phyloP scores from a whole-genome alignment of 305 asterid species.

The Solanum hybrid region DNA sequence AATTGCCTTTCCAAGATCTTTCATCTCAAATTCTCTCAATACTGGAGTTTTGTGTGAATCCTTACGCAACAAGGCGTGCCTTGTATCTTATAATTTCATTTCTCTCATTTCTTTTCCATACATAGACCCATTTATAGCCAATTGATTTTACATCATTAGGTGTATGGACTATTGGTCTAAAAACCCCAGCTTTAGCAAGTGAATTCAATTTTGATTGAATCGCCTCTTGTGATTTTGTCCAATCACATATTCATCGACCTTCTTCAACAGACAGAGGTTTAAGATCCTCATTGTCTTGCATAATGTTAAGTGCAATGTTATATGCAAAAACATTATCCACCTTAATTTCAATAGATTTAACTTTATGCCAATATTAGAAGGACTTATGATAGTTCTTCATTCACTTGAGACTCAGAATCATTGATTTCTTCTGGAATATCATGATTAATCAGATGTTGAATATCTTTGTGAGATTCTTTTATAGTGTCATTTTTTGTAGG shows the following conservation, averaged over 20 bases:
- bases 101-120: background rate
- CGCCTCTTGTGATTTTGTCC: background rate
- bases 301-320: too few species aligned
- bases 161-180: background rate
- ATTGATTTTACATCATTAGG: background rate
- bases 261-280: background rate
- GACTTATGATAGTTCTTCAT: background rate
- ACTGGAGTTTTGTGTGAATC: background rate
- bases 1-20: background rate
- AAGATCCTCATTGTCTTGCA: background rate
- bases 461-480: background rate
- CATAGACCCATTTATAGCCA: background rate
- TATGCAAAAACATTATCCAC: background rate
- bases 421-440: background rate
- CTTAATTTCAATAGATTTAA: background rate
- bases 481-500: background rate
- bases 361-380: background rate
- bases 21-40: background rate
- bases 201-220: background rate
- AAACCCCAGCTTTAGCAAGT: background rate
- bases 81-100: background rate
- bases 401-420: background rate
- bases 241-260: background rate
- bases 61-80: background rate
- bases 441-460: background rate